Percentiles rank a stretch among this genome's conserved stretches.
phyloP scores from a whole-genome alignment of 2,329 filamentous ascomycete genomes.

The Fusarium incarnatum region DNA sequence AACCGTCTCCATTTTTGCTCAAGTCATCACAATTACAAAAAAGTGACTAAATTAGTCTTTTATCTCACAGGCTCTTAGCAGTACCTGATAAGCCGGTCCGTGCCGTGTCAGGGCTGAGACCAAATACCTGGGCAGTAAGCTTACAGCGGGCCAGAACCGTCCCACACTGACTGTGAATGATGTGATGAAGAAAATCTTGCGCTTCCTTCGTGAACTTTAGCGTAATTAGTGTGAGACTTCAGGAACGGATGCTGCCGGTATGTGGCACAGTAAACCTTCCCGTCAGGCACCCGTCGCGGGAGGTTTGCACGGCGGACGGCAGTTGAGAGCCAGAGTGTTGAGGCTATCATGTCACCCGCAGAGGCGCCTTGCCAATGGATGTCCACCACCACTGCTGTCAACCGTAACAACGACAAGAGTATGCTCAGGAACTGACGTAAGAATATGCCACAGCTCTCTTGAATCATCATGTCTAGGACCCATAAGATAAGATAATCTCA shows the following conservation, averaged over 20 bases:
- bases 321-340: not conserved
- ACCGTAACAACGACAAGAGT: not conserved
- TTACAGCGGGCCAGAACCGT: not conserved
- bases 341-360: not conserved
- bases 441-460: not conserved
- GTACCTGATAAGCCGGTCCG: not conserved
- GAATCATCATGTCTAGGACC: not conserved
- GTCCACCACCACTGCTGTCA: not conserved
- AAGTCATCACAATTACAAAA: not conserved
- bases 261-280: not conserved
- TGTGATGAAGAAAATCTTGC: not conserved
- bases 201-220: not conserved
- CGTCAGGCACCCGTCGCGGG: not conserved
- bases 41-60: too few relatives aligned
- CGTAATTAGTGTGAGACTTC: not conserved
- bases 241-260: not conserved
- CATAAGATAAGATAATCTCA: not conserved
- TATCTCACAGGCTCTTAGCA: not conserved
- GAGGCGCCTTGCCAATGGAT: not conserved
- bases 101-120: not conserved
- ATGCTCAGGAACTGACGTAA: not conserved
- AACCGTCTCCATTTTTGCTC: not conserved
- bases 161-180: not conserved
- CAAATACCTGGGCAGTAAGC: not conserved
- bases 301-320: not conserved